Percentiles rank a stretch among this genome's conserved stretches.
Evolutionary conservation across 1,284 basidiomycete species (phyloP).

Genomic region (Rhodotorula glutinis): DNA sequence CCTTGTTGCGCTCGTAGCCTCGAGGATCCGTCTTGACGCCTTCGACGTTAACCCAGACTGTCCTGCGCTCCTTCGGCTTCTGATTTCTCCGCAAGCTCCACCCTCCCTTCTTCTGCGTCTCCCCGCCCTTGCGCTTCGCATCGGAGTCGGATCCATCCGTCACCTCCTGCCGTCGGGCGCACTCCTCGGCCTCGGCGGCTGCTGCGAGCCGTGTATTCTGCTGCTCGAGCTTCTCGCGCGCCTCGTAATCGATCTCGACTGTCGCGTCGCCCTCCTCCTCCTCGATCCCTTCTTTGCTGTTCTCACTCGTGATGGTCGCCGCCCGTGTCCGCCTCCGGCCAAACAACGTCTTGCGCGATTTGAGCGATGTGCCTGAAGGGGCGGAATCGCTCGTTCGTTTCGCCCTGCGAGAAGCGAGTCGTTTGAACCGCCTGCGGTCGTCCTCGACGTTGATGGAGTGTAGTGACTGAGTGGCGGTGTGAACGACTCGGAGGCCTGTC

Average conservation of each 20-base stretch:
- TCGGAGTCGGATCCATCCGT: conserved; percentile 18
- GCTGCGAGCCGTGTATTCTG: conserved; percentile 31
- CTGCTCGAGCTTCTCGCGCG: conserved; percentile 33
- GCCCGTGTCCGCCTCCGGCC: conserved; percentile 31
- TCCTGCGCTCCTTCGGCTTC: conserved; percentile 56
- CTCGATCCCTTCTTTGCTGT: conserved; percentile 2
- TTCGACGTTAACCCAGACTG: conserved; percentile 76
- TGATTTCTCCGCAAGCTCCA: conserved; percentile 8
- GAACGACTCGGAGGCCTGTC: conserved; percentile 69
- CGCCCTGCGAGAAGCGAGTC: conserved; percentile 34
- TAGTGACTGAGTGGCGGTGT: conserved; percentile 81
- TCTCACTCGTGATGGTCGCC: conserved; percentile 6
- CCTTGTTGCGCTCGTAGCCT: conserved; percentile 86
- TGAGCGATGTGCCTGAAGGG: conserved; percentile 33
- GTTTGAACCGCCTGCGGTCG: conserved; percentile 58
- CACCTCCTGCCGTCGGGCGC: conserved; percentile 32
- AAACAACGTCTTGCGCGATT: conserved; percentile 35
- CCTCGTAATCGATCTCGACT: conserved; percentile 20
- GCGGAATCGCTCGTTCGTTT: conserved; percentile 14
- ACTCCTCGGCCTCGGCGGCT: conserved; percentile 33
- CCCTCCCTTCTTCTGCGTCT: conserved; percentile 21
- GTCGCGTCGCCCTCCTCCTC: neutral
- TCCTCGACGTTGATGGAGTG: conserved; percentile 79
- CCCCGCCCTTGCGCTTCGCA: neutral
- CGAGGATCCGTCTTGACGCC: conserved; percentile 72